Percentiles rank a stretch among this genome's conserved stretches.
Evolutionary conservation across 176 grass and related monocot genomes (phyloP).

Genomic region (Chrysopogon serrulatus): DNA sequence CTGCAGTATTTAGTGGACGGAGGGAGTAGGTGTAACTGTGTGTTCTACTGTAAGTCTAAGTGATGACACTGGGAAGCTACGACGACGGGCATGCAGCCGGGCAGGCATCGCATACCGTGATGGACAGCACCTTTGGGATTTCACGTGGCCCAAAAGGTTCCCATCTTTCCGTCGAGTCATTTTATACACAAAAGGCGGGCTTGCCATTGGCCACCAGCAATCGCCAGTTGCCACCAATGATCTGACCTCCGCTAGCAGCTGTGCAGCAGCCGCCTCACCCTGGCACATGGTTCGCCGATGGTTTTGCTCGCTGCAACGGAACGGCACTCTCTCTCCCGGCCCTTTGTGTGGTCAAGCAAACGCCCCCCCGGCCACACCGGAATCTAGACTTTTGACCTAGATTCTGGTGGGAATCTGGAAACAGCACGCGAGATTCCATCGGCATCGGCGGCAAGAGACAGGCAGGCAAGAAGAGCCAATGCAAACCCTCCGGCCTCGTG

Average conservation of each 20-base stretch:
- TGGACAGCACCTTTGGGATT: slow-evolving; percentile 28
- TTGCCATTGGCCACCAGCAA: slow-evolving; percentile 5
- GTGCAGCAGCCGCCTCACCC: background rate
- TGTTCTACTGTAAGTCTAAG: no score
- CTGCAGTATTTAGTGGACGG: no score
- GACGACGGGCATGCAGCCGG: background rate
- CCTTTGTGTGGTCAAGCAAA: background rate
- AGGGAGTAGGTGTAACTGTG: background rate
- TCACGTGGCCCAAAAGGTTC: slow-evolving; percentile 45
- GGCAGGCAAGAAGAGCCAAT: background rate
- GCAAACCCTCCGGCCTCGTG: background rate
- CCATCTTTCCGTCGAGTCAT: slow-evolving; percentile 34
- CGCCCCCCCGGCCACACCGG: background rate
- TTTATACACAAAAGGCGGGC: slow-evolving; percentile 27
- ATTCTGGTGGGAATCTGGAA: slow-evolving; percentile 38
- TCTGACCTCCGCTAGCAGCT: no score
- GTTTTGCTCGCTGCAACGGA: background rate
- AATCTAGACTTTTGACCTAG: slow-evolving; percentile 38
- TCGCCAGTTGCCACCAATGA: slow-evolving; percentile 7
- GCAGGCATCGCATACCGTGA: background rate
- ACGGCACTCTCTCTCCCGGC: background rate
- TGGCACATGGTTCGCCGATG: background rate
- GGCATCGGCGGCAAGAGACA: background rate
- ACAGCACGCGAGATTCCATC: slow-evolving; percentile 30
- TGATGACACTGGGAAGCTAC: slow-evolving; percentile 9